Evolutionary conservation across 2,329 filamentous ascomycete genomes (phyloP).

Genomic region (Diaporthe humulicola): DNA sequence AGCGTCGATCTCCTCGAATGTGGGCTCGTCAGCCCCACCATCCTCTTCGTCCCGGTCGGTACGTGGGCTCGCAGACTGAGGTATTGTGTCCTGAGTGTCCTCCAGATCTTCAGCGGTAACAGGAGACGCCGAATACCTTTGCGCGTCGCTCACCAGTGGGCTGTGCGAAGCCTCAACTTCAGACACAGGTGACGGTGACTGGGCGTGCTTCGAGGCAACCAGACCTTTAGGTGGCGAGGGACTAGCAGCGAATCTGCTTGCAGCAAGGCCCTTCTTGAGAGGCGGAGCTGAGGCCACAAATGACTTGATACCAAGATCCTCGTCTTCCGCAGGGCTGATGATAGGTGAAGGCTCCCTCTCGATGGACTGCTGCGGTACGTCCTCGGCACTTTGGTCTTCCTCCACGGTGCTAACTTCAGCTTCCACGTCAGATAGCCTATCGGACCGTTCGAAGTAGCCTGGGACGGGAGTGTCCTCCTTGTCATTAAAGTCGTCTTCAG

Average conservation of each 20-base stretch:
- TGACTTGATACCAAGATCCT: constrained; percentile 18
- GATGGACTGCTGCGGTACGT: constrained; percentile 41
- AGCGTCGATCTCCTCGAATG: constrained; percentile 90
- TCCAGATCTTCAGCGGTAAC: constrained; percentile 48
- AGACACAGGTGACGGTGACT: constrained; percentile 49
- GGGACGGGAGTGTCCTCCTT: constrained; percentile 42
- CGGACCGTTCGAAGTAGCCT: constrained; percentile 38
- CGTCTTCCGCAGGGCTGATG: constrained; percentile 24
- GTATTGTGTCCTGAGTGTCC: constrained; percentile 48
- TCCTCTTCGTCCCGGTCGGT: constrained; percentile 43
- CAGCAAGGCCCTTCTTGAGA: constrained; percentile 45
- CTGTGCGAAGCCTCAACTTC: constrained; percentile 38
- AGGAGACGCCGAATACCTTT: constrained; percentile 41
- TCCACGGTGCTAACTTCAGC: constrained; percentile 20
- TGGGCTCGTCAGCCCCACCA: constrained; percentile 52
- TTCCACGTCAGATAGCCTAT: constrained; percentile 30
- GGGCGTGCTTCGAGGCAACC: constrained; percentile 62
- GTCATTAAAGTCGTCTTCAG: constrained; percentile 44
- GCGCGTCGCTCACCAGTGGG: constrained; percentile 32
- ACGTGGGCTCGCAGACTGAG: constrained; percentile 48
- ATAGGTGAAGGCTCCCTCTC: constrained; percentile 48
- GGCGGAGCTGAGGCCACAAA: constrained; percentile 41
- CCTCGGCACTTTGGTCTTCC: constrained; percentile 38
- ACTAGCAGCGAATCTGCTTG: constrained; percentile 52
- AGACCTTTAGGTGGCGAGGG: constrained; percentile 54